Base-by-base conservation (phyloP, 306 rosid genomes). In the Morella rubra region DNA sequence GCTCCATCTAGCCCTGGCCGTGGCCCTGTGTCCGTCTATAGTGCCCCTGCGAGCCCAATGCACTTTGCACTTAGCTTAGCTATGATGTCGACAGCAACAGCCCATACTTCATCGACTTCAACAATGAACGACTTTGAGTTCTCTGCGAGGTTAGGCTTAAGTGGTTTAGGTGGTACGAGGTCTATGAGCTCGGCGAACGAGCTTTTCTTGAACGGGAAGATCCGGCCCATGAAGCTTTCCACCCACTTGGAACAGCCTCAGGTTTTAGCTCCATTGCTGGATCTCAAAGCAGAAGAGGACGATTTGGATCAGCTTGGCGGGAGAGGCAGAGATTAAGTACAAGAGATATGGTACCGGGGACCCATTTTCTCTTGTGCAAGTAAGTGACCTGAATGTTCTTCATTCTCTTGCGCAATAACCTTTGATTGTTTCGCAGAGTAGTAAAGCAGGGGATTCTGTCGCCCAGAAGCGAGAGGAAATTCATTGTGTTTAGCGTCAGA, bases 131-230 rank as follows among this genome's bases (percentile, higher is more conserved):
- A 96, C 89, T 96, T 96, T 20, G 99, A 96, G 79, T 93, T 96
- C 85, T 91, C 98, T 0, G 93, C 97, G 5, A 78, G 96, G 62
- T 89, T 88, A 47, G 91, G 90, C 1, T 75, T 87, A 4, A 3
- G 32, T 46, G 92, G 85, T 64, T 78, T 49, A 15, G 52, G 62
- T 7, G 78, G 59, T 0, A 55, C 90, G 55, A 94, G 91, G 62
- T 86, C 96, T 0, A 96, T 96, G 99, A 93, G 88, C 81, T 92
- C 98, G 0, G 99, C 99, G 0, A 97, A 96, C 55, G 99, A 96
- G 93, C 74, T 96, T 45, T 96, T 93, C 85, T 76, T 96, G 20
- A 91, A 96, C 69, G 99, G 99, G 5, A 86, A 93, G 98, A 93
- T 96, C 93, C 87, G 97, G 6, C 98, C 99, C 51, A 92, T 96